Percentiles rank a stretch among this genome's conserved stretches.
phyloP scores from a whole-genome alignment of 2,329 filamentous ascomycete species.

The Apiospora marii region DNA sequence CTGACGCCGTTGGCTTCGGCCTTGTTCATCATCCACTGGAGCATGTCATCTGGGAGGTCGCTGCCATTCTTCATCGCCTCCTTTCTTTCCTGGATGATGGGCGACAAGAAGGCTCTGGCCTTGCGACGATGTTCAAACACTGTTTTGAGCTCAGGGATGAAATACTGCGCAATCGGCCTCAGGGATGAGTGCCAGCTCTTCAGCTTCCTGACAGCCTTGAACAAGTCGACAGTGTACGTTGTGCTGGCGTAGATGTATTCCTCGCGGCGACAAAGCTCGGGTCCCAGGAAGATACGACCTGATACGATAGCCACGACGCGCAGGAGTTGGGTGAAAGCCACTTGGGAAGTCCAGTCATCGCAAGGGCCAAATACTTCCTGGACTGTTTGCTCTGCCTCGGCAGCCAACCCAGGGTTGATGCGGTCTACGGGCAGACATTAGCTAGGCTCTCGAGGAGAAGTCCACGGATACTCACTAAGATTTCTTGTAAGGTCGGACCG shows the following conservation, averaged over 20 bases:
- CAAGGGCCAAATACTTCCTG: conserved; percentile 44
- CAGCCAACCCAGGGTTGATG: conserved; percentile 48
- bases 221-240: conserved; percentile 54
- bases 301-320: conserved; percentile 56
- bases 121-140: conserved; percentile 43
- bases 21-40: conserved; percentile 54
- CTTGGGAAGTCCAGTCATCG: conserved; percentile 50
- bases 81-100: conserved; percentile 41
- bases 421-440: conserved; percentile 31
- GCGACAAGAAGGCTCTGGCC: conserved; percentile 44
- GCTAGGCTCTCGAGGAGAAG: background rate
- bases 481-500: conserved; percentile 35
- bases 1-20: conserved; percentile 40
- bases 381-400: conserved; percentile 48
- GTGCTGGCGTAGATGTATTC: conserved; percentile 56
- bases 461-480: conserved; percentile 30
- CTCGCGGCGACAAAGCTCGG: conserved; percentile 53
- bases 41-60: conserved; percentile 51
- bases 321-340: conserved; percentile 50
- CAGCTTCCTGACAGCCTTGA: conserved; percentile 42
- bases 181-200: conserved; percentile 39
- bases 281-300: conserved; percentile 56
- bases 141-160: conserved; percentile 45
- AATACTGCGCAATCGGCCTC: conserved; percentile 43
- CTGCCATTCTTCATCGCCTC: conserved; percentile 33